phyloP scores from a whole-genome alignment of 179 eudicot species.

The Gypsophila paniculata region DNA sequence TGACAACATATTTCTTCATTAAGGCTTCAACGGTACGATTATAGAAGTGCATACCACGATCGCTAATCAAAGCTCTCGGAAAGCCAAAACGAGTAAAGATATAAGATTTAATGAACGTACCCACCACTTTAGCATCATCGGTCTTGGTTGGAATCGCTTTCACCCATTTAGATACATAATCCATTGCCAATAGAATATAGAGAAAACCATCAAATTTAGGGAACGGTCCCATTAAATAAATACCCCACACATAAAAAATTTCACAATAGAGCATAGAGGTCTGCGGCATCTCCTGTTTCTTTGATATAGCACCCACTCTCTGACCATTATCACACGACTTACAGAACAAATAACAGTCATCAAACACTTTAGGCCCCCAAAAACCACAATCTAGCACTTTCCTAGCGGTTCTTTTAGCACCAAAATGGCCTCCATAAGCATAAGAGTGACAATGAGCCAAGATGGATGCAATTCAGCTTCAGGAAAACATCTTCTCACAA shows the following conservation, averaged over 20 bases:
- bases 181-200: too few relatives aligned
- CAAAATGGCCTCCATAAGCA: too few relatives aligned
- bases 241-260: too few relatives aligned
- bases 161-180: too few relatives aligned
- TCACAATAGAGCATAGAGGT: not conserved
- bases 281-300: too few relatives aligned
- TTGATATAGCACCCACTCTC: not conserved
- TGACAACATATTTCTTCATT: not conserved
- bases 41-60: not conserved
- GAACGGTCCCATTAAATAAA: not conserved
- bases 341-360: not conserved
- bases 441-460: too few relatives aligned
- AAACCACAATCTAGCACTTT: not conserved
- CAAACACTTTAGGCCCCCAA: not conserved
- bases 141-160: too few relatives aligned
- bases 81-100: too few relatives aligned
- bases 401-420: not conserved
- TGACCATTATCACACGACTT: not conserved
- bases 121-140: not conserved
- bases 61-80: not conserved
- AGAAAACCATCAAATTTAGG: not conserved
- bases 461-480: too few relatives aligned
- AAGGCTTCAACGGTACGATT: not conserved
- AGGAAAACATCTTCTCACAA: too few relatives aligned
- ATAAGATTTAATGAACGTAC: not conserved